phyloP scores from a whole-genome alignment of 1,284 basidiomycete genomes.

The Rhodotorula glutinis region DNA sequence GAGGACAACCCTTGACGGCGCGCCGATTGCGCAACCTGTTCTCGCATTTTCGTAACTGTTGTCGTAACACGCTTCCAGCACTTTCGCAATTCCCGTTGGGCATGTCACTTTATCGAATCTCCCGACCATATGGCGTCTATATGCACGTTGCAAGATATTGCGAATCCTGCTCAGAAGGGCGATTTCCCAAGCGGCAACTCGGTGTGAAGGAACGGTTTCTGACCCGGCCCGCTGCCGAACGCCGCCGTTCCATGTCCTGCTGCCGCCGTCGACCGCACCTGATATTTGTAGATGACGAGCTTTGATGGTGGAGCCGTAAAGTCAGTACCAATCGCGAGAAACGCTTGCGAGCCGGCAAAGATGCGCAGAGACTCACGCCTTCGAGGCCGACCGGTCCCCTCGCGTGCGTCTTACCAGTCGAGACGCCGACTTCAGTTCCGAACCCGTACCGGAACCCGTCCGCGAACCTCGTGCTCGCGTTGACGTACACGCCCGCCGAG shows the following conservation, averaged over 20 bases:
- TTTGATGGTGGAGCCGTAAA: not conserved
- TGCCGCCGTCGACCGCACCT: slow-evolving; percentile 68
- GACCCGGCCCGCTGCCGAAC: slow-evolving; percentile 68
- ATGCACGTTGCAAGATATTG: not conserved
- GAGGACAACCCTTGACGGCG: not conserved
- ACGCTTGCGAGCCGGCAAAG: not conserved
- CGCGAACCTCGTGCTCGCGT: slow-evolving; percentile 91
- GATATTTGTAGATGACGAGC: slow-evolving; percentile 90
- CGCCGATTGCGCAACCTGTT: not conserved
- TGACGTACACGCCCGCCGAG: slow-evolving; percentile 88
- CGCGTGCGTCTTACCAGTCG: slow-evolving; percentile 93
- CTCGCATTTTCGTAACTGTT: not conserved
- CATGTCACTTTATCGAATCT: too few relatives aligned
- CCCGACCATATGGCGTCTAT: too few relatives aligned
- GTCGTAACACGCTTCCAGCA: too few relatives aligned
- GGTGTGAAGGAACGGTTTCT: slow-evolving; percentile 71
- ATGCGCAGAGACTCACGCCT: slow-evolving; percentile 52
- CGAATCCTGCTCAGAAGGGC: slow-evolving; percentile 16
- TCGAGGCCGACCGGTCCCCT: slow-evolving; percentile 94
- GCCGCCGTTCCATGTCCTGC: slow-evolving; percentile 76
- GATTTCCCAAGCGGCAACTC: slow-evolving; percentile 22
- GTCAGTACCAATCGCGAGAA: not conserved
- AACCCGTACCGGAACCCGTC: slow-evolving; percentile 97
- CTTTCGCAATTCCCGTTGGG: too few relatives aligned
- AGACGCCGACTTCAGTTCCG: slow-evolving; percentile 97